Evolutionary conservation across 2,329 filamentous ascomycete genomes (phyloP).

Genomic region (Talaromyces sp.): DNA sequence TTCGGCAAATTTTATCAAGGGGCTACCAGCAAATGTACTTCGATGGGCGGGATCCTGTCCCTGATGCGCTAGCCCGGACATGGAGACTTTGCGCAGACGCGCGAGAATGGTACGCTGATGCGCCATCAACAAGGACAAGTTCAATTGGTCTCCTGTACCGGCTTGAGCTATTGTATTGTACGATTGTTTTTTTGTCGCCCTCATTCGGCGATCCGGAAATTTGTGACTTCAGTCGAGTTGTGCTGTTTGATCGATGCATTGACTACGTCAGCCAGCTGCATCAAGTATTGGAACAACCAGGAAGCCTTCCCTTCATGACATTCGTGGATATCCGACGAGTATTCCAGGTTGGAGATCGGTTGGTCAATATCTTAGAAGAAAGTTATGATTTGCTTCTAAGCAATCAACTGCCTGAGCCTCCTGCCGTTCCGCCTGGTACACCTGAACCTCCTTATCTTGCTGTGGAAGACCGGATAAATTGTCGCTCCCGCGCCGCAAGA

Average conservation of each 20-base stretch:
- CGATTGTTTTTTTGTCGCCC: slow-evolving; percentile 82
- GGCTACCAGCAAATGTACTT: slow-evolving; percentile 91
- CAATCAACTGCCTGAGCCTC: slow-evolving; percentile 27
- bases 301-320: slow-evolving; percentile 67
- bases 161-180: slow-evolving; percentile 85
- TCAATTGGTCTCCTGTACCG: slow-evolving; percentile 75
- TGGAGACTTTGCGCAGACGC: slow-evolving; percentile 55
- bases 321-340: slow-evolving; percentile 84
- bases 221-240: slow-evolving; percentile 69
- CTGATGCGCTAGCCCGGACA: slow-evolving; percentile 56
- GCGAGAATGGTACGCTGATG: slow-evolving; percentile 71
- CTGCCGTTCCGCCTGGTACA: slow-evolving; percentile 30
- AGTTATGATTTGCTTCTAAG: slow-evolving; percentile 48
- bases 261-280: slow-evolving; percentile 76
- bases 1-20: slow-evolving; percentile 79
- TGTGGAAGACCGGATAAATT: slow-evolving; percentile 33
- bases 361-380: slow-evolving; percentile 55
- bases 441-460: slow-evolving; percentile 31
- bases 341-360: slow-evolving; percentile 63
- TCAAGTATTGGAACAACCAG: slow-evolving; percentile 59
- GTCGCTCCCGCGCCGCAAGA: slow-evolving; percentile 30
- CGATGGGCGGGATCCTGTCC: slow-evolving; percentile 64
- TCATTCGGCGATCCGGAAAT: slow-evolving; percentile 68
- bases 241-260: slow-evolving; percentile 83
- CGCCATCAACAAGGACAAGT: slow-evolving; percentile 63